Conservation (phyloP, 83 land plant genomes). For the Larix sibirica region DNA sequence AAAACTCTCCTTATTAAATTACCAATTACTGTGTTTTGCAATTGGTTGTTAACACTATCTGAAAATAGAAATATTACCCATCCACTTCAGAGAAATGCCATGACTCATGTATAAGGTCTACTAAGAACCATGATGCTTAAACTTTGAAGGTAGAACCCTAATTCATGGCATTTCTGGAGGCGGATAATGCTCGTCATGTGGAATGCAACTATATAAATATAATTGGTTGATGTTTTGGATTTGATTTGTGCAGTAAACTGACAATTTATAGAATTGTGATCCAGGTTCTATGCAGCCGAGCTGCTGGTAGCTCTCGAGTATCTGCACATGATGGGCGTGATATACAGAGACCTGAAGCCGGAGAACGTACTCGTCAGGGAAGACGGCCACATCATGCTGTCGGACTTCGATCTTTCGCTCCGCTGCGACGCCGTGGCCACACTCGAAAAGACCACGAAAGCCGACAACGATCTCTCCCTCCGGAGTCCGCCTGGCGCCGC, state of each 20-base stretch:
- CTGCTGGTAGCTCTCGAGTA: slow-evolving; percentile 63
- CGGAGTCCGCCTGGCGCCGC: not conserved
- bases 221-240: not conserved
- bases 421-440: slow-evolving; percentile 44
- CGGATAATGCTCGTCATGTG: no score
- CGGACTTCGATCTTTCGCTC: slow-evolving; percentile 76
- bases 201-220: no score
- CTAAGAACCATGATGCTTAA: no score
- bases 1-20: not conserved
- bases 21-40: no score
- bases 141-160: no score
- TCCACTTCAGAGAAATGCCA: no score
- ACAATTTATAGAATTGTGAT: not conserved
- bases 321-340: slow-evolving; percentile 56
- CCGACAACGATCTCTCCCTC: not conserved
- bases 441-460: not conserved
- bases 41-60: no score
- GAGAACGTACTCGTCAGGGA: slow-evolving; percentile 62
- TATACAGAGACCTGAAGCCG: slow-evolving; percentile 72
- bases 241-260: not conserved
- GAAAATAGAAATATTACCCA: no score
- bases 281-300: slow-evolving; percentile 57
- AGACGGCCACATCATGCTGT: slow-evolving; percentile 71
- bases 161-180: no score
- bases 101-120: no score